Evolutionary conservation across 2,329 filamentous ascomycete species (phyloP).

Genomic region (Penicillium sp.): DNA sequence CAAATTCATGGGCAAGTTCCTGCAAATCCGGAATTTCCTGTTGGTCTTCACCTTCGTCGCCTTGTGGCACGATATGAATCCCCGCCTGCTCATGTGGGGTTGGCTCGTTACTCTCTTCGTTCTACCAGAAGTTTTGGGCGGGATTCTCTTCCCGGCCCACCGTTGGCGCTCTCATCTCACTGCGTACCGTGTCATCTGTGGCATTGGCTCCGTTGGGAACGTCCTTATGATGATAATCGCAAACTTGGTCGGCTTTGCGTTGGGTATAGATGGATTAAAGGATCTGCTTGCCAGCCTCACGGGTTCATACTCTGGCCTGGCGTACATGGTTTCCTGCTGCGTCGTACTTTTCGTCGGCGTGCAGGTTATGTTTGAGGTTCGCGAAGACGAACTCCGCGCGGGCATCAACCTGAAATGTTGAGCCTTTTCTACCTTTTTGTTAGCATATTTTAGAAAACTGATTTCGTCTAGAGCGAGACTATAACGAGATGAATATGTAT

Average conservation of each 20-base stretch:
- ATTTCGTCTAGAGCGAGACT: no score
- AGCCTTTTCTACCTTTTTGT: constrained; percentile 3
- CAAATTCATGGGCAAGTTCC: constrained; percentile 48
- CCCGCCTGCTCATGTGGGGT: constrained; percentile 88
- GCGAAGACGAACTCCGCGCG: constrained; percentile 76
- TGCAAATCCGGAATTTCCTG: constrained; percentile 71
- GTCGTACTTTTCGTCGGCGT: constrained; percentile 76
- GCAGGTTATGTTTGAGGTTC: constrained; percentile 95
- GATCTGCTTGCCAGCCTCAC: constrained; percentile 73
- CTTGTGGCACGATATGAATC: constrained; percentile 94
- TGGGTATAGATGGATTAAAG: constrained; percentile 83
- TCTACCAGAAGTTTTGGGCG: constrained; percentile 76
- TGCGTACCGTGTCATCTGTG: constrained; percentile 75
- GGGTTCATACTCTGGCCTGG: constrained; percentile 69
- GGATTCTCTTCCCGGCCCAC: constrained; percentile 67
- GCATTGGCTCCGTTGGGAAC: constrained; percentile 76
- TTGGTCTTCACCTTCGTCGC: constrained; percentile 95
- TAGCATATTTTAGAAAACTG: not conserved
- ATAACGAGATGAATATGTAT: not conserved
- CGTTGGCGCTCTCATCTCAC: constrained; percentile 70
- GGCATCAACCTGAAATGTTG: constrained; percentile 83
- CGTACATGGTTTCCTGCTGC: constrained; percentile 71
- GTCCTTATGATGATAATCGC: constrained; percentile 94
- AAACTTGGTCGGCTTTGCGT: constrained; percentile 91
- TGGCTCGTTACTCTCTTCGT: constrained; percentile 96